These are phyloP conservation scores for Sechiopsis laciniata DNA, from an alignment of 306 rosid genomes.

Conservation along the genomic window DNA sequence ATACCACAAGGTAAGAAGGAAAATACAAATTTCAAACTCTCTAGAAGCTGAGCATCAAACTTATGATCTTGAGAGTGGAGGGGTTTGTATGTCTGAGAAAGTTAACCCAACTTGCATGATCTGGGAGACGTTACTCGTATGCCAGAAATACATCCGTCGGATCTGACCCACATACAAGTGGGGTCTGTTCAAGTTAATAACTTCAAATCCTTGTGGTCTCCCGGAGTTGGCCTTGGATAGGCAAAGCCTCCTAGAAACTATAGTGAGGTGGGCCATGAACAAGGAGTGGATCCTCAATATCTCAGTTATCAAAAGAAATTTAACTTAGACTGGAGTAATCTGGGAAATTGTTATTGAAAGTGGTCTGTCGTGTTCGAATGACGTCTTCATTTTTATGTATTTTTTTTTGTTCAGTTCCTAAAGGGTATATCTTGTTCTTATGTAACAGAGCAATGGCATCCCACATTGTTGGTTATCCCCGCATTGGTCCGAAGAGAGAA, in stretches of 20 bases:
- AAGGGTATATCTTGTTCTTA: not conserved
- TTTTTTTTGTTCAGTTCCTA: not conserved
- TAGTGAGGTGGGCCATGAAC: not conserved
- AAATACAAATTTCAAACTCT: too few relatives aligned
- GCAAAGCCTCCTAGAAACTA: not conserved
- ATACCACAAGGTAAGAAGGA: too few relatives aligned
- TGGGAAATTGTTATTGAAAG: not conserved
- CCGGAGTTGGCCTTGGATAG: not conserved
- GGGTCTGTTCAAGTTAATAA: not conserved
- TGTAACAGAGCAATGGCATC: slow-evolving; percentile 62
- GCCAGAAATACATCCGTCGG: too few relatives aligned
- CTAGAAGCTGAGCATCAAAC: too few relatives aligned
- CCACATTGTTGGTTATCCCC: slow-evolving; percentile 83
- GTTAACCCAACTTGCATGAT: too few relatives aligned
- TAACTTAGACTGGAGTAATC: not conserved
- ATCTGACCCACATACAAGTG: not conserved
- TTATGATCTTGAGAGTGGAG: too few relatives aligned
- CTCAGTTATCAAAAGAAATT: not conserved
- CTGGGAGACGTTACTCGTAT: too few relatives aligned
- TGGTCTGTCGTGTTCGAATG: not conserved
- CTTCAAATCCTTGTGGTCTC: not conserved
- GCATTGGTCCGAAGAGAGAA: slow-evolving; percentile 86
- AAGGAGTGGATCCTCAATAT: not conserved
- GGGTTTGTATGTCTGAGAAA: too few relatives aligned
- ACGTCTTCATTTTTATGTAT: not conserved